These are phyloP conservation scores for Takashimella tepidaria DNA, from an alignment of 1,284 basidiomycete genomes.

Conservation along the genomic window DNA sequence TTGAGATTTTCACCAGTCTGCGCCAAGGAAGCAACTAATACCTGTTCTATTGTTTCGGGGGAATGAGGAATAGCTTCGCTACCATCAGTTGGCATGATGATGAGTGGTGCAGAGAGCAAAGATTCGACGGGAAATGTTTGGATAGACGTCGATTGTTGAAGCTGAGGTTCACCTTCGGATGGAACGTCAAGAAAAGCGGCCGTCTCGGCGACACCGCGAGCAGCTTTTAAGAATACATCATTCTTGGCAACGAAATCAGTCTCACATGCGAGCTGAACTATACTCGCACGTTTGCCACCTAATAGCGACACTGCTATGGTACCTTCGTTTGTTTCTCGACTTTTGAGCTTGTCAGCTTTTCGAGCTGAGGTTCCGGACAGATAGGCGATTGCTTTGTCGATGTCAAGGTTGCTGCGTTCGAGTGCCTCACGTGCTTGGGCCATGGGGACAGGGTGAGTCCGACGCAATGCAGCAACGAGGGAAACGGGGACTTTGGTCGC, in stretches of 20 bases:
- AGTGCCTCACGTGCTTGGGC: conserved; percentile 86
- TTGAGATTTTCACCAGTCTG: conserved; percentile 87
- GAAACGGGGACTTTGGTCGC: conserved; percentile 54
- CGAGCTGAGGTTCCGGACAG: conserved; percentile 63
- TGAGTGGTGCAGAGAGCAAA: conserved; percentile 63
- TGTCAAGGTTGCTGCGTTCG: conserved; percentile 64
- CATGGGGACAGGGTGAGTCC: conserved; percentile 69
- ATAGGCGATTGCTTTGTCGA: conserved; percentile 72
- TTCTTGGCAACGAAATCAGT: conserved; percentile 94
- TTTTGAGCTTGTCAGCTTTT: conserved; percentile 70
- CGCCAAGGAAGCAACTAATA: conserved; percentile 73
- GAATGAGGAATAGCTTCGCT: conserved; percentile 20
- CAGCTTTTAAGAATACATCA: conserved; percentile 71
- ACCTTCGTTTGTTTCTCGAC: conserved; percentile 69
- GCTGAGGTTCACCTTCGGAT: conserved; percentile 27
- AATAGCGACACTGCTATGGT: conserved; percentile 71
- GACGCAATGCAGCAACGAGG: conserved; percentile 80
- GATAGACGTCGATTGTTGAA: conserved; percentile 15
- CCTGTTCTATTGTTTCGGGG: conserved; percentile 59
- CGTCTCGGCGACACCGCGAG: conserved; percentile 77
- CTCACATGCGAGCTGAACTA: conserved; percentile 93
- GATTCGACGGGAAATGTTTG: conserved; percentile 52
- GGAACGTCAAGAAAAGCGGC: conserved; percentile 70
- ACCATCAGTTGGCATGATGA: conserved; percentile 50
- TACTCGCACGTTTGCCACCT: conserved; percentile 64